Evolutionary conservation across 257 asterid genomes (phyloP).

Genomic region (Gentiana dahurica): DNA sequence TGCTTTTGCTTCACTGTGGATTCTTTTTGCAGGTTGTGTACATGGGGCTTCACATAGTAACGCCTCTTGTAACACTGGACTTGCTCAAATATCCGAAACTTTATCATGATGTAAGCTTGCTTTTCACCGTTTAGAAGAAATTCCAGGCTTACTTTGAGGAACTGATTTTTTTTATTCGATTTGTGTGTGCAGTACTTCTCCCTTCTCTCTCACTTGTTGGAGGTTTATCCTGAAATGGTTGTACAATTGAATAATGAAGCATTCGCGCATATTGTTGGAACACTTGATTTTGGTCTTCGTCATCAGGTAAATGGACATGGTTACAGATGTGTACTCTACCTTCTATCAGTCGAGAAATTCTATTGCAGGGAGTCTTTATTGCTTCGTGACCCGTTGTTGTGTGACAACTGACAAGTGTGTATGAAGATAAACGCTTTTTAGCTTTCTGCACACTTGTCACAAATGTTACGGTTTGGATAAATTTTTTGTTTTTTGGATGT

Average conservation of each 20-base stretch:
- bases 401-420: no score
- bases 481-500: constrained; percentile 11
- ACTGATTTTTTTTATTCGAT: constrained; percentile 19
- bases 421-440: no score
- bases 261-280: constrained; percentile 55
- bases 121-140: constrained; percentile 6
- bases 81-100: constrained; percentile 90
- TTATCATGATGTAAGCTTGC: constrained; percentile 59
- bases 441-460: no score
- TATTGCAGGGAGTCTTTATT: no score
- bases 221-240: constrained; percentile 84
- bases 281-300: constrained; percentile 78
- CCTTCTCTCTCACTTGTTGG: constrained; percentile 86
- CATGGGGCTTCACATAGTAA: constrained; percentile 78
- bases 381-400: no score
- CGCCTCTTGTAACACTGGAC: constrained; percentile 76
- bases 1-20: neutral
- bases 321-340: neutral
- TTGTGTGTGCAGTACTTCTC: constrained; percentile 62
- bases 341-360: no score
- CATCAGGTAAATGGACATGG: constrained; percentile 54
- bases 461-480: no score
- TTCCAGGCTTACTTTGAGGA: constrained; percentile 5
- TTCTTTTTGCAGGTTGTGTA: constrained; percentile 64
- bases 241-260: constrained; percentile 59